These are phyloP conservation scores for Nicotiana attenuata DNA, from an alignment of 257 asterid species.

Conservation along the genomic window DNA sequence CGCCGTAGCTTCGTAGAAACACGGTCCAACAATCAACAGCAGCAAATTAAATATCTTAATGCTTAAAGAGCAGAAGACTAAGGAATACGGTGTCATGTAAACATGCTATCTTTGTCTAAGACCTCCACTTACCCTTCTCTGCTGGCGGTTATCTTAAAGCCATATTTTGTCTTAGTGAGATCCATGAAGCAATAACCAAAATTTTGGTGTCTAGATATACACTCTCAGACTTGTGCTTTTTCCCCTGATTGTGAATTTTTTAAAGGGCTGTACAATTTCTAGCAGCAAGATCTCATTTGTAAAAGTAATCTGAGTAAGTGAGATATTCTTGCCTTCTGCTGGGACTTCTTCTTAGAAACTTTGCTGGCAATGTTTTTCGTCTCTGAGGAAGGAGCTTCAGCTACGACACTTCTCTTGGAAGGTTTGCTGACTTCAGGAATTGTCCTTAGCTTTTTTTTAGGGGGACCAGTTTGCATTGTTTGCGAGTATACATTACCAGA, in stretches of 20 bases:
- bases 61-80: not conserved
- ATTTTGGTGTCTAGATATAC: not conserved
- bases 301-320: not conserved
- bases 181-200: not conserved
- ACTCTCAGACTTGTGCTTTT: not conserved
- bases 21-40: not conserved
- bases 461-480: conserved; percentile 38
- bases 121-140: not conserved
- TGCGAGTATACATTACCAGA: conserved; percentile 60
- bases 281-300: not conserved
- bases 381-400: conserved; percentile 46
- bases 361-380: conserved; percentile 35
- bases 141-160: not conserved
- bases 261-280: not conserved
- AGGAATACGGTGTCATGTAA: not conserved
- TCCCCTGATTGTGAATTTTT: not conserved
- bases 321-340: conserved; percentile 44
- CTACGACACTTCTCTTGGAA: conserved; percentile 54
- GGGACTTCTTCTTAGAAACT: conserved; percentile 49
- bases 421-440: conserved; percentile 55
- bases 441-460: conserved; percentile 36
- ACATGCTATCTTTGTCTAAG: not conserved
- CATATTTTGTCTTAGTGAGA: not conserved
- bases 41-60: not conserved
- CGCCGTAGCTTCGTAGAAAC: not conserved